Base-by-base conservation (phyloP, 768 basidiomycete species). In the Phylloporus sp. region DNA sequence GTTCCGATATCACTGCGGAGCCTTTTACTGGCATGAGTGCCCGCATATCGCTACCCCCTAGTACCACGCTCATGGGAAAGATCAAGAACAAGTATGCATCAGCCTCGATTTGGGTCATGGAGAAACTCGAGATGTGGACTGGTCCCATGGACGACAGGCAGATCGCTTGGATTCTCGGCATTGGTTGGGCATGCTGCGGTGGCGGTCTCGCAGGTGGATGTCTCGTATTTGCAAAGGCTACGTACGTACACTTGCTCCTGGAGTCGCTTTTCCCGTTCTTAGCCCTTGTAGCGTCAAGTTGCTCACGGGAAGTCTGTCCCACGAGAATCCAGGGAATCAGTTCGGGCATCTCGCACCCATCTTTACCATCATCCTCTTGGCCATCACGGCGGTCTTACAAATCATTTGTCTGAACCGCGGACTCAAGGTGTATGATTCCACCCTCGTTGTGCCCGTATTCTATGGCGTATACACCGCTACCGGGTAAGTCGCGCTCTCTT, bases 131-230 rank as follows among this genome's bases (percentile, higher is more conserved):
- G 60, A 55, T 64, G 1, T 86, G 87, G 84, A 85, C 84, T 8
- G 82, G 79, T 23, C 74, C 83, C 11, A 86, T 84, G 59, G 86
- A 86, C 59, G 94, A 98, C 60, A 86, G 79, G 55, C 82, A 83
- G 44, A 72, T 98, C 33, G 85, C 86, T 7, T 96, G 92, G 90
- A 83, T 88, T 22, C 74, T 94, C 36, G 94, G 93, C 13, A 90
- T 98, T 40, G 85, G 84, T 2, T 97, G 94, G 95, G 88, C 91
- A 3, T 92, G 92, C 52, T 82, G 83, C 44, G 93, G 94, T 27
- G 94, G 94, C 11, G 86, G 90, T 28, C 71, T 98, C 31, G 90
- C 91, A 6, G 95, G 94, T 6, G 82, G 84, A 33, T 87, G 83
- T 65, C 73, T 98, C 47, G 90, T 98, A 4, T 94, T 97, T 51